Percentiles rank a stretch among this genome's conserved stretches.
These are phyloP conservation scores for Rubia occidens DNA, from an alignment of 305 asterid species.

Conservation along the genomic window DNA sequence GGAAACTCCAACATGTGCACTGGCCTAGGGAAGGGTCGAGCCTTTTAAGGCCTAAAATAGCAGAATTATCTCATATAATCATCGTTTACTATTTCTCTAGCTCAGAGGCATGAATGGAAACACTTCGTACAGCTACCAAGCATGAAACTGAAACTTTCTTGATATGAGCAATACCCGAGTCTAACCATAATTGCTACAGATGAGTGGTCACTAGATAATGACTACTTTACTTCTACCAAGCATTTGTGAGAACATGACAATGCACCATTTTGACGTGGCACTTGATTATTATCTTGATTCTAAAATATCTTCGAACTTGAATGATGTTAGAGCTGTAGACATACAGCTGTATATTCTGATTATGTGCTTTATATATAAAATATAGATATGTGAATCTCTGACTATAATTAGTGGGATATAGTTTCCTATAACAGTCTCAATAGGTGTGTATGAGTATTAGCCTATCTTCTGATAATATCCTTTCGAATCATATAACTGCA, in stretches of 20 bases:
- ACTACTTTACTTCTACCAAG: not conserved
- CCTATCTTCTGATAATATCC: not conserved
- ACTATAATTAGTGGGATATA: too few relatives aligned
- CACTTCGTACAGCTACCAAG: not conserved
- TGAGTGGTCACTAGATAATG: not conserved
- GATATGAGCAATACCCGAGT: not conserved
- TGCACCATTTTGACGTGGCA: not conserved
- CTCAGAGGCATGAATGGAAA: not conserved
- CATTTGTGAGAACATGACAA: not conserved
- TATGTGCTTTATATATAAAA: too few relatives aligned
- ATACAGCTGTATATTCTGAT: too few relatives aligned
- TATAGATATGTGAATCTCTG: too few relatives aligned
- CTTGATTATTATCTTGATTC: not conserved
- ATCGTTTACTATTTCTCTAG: not conserved
- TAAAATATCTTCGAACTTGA: not conserved
- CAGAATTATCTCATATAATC: not conserved
- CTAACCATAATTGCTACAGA: not conserved
- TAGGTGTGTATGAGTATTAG: too few relatives aligned
- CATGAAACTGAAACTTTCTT: not conserved
- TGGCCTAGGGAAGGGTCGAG: not conserved
- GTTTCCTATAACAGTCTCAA: too few relatives aligned
- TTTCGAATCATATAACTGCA: not conserved
- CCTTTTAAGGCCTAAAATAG: not conserved
- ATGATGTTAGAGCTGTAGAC: too few relatives aligned
- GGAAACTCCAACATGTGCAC: not conserved